Evolutionary conservation across 1,139 yeast genomes (phyloP).

Genomic region (Candida sojae): DNA sequence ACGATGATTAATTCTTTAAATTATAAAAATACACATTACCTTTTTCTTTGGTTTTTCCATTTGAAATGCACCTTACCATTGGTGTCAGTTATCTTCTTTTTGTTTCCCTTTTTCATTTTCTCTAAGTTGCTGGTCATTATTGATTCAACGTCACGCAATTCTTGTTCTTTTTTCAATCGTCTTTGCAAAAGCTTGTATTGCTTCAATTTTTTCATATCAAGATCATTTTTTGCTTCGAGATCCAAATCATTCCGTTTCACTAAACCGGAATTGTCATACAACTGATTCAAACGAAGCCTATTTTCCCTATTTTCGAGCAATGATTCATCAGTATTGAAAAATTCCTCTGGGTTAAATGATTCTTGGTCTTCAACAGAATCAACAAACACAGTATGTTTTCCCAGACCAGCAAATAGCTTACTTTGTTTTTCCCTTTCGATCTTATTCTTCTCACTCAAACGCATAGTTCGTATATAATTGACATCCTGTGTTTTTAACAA

Average conservation of each 20-base stretch:
- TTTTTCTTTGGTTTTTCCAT: conserved; percentile 86
- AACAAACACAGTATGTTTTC: conserved; percentile 86
- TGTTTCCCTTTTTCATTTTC: conserved; percentile 86
- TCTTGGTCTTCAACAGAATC: conserved; percentile 59
- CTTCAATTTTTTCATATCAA: conserved; percentile 58
- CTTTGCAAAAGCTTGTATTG: conserved; percentile 56
- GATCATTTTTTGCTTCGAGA: conserved; percentile 39
- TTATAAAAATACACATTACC: conserved; percentile 27
- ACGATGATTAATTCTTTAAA: conserved; percentile 15
- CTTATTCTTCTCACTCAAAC: conserved; percentile 67
- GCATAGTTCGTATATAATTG: conserved; percentile 76
- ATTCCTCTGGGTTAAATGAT: conserved; percentile 61
- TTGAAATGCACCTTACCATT: conserved; percentile 74
- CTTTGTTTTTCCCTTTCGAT: conserved; percentile 61
- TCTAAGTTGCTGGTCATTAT: conserved; percentile 79
- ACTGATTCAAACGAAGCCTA: conserved; percentile 64
- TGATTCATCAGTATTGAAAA: conserved; percentile 69
- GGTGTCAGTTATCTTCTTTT: conserved; percentile 67
- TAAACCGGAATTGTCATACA: conserved; percentile 41
- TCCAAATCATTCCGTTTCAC: conserved; percentile 28
- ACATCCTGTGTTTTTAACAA: conserved; percentile 87
- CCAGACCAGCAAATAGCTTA: conserved; percentile 55
- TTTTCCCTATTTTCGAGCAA: conserved; percentile 70
- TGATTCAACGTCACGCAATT: conserved; percentile 66
- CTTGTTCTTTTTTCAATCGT: conserved; percentile 65